Evolutionary conservation across 169 alveolate species (phyloP).

Genomic region (Besnoitia besnoiti): DNA sequence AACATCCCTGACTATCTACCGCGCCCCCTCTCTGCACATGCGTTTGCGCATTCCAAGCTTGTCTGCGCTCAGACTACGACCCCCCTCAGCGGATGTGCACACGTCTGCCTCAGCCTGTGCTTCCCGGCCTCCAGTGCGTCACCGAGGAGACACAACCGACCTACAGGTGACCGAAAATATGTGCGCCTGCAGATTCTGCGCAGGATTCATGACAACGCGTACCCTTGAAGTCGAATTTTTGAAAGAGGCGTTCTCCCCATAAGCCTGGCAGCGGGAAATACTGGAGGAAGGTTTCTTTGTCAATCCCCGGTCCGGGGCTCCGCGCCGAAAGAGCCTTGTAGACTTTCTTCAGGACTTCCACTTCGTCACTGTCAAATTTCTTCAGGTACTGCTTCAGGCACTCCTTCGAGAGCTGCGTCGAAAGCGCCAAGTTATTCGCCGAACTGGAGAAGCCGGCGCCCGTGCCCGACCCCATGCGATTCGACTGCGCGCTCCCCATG

Average conservation of each 20-base stretch:
- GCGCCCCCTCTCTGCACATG: too few species aligned
- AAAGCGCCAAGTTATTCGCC: neutral
- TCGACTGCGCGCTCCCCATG: conserved; percentile 38
- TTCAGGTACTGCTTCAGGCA: conserved; percentile 61
- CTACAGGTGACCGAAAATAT: too few species aligned
- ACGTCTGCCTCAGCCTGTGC: too few species aligned
- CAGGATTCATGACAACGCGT: too few species aligned
- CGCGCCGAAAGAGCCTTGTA: conserved; percentile 83
- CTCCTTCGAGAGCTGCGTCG: conserved; percentile 50
- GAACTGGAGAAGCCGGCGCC: neutral
- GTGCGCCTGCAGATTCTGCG: too few species aligned
- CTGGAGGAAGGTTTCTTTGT: conserved; percentile 86
- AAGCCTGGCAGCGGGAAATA: conserved; percentile 87
- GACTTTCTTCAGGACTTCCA: conserved; percentile 77
- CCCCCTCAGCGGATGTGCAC: too few species aligned
- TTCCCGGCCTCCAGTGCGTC: too few species aligned
- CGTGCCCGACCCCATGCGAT: conserved; percentile 27
- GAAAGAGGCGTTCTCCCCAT: conserved; percentile 89
- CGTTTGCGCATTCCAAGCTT: too few species aligned
- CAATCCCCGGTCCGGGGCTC: conserved; percentile 79
- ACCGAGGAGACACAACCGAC: too few species aligned
- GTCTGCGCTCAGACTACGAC: too few species aligned
- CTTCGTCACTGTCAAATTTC: conserved; percentile 77
- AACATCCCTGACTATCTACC: too few species aligned
- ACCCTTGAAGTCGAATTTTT: conserved; percentile 75